Base-by-base conservation (phyloP, 257 asterid species). In the Oldenlandia corymbosa region DNA sequence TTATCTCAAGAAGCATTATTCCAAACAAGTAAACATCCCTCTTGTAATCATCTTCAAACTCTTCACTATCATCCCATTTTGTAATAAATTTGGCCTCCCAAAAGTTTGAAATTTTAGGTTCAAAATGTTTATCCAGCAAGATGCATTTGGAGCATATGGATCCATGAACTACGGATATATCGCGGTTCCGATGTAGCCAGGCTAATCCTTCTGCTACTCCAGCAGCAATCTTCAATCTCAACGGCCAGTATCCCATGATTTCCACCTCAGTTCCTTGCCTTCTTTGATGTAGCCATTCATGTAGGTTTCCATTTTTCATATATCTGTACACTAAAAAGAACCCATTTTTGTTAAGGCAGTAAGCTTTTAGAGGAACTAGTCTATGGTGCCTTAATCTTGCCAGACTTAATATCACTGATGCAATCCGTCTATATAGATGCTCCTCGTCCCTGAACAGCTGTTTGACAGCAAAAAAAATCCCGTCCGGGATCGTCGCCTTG, bases 251-350 rank as follows among this genome's bases (percentile, higher is more conserved):
- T 20, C 62, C 77, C 61, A 63, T 17, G 9, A 58, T 50, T 23
- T 62, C 31, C 17, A 21, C 47, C 0, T 8, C 59, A 1, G n/a
- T n/a, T n/a, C 26, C 65, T 63, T 18, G n/a, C n/a, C n/a, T 36
- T 1, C 32, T 47, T 1, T 21, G n/a, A 55, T 65, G 71, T 49
- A 77, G 65, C 72, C 65, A 66, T 24, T 73, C 74, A 45, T 67
- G 47, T 18, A 78, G 74, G 53, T 48, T 74, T 34, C 83, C 83
- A 6, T 67, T 70, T 34, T 65, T 5, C 77, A 78, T 74, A 70
- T 59, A 74, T 28, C 70, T 74, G 75, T 78, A 70, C 20, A 72
- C 59, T n/a, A 72, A 50, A 62, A 72, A 30, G 1, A 27, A 68
- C 5, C 62, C 57, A 20, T 50, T 27, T 4, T 32, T 62, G 7